A percentile compares a stretch with the other conserved stretches of the same genome.
Evolutionary conservation across 2,329 filamentous ascomycete species (phyloP).

Genomic region (Trichoderma endophyticum): DNA sequence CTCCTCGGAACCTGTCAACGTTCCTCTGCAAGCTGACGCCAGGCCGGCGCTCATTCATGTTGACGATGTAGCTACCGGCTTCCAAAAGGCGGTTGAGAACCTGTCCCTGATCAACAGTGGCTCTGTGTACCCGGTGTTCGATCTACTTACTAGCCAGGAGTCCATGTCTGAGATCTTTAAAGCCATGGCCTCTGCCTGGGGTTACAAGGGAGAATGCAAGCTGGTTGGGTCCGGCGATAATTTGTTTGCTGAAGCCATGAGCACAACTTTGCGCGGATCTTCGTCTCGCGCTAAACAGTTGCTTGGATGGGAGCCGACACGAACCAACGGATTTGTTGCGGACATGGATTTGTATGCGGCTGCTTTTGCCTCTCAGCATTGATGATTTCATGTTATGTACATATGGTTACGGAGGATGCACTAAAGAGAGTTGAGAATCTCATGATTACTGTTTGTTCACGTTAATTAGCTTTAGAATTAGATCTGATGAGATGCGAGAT

Average conservation of each 20-base stretch:
- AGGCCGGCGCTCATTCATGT: slow-evolving; percentile 13
- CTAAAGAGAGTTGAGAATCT: not conserved
- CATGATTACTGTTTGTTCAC: not conserved
- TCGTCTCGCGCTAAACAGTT: slow-evolving; percentile 18
- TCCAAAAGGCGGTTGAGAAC: slow-evolving; percentile 19
- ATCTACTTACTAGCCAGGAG: slow-evolving; percentile 20
- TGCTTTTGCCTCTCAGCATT: slow-evolving; percentile 19
- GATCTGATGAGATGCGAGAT: not conserved
- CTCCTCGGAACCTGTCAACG: not conserved
- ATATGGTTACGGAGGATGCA: not conserved
- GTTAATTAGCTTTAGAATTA: not conserved
- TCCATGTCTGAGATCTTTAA: slow-evolving; percentile 19
- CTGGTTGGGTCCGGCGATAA: slow-evolving; percentile 16
- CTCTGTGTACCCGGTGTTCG: slow-evolving; percentile 19
- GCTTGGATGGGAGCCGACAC: slow-evolving; percentile 19
- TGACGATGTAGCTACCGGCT: slow-evolving; percentile 15
- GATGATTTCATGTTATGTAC: not conserved
- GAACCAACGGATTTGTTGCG: slow-evolving; percentile 11
- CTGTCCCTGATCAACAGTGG: slow-evolving; percentile 12
- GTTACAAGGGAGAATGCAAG: slow-evolving; percentile 6
- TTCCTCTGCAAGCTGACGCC: slow-evolving; percentile 7
- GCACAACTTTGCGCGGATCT: slow-evolving; percentile 18
- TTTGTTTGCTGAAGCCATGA: slow-evolving; percentile 20
- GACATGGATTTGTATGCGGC: slow-evolving; percentile 18
- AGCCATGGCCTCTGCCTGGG: slow-evolving; percentile 10